Evolutionary conservation across 2,329 filamentous ascomycete species (phyloP).

Genomic region (Xylariomycetidae sp.): DNA sequence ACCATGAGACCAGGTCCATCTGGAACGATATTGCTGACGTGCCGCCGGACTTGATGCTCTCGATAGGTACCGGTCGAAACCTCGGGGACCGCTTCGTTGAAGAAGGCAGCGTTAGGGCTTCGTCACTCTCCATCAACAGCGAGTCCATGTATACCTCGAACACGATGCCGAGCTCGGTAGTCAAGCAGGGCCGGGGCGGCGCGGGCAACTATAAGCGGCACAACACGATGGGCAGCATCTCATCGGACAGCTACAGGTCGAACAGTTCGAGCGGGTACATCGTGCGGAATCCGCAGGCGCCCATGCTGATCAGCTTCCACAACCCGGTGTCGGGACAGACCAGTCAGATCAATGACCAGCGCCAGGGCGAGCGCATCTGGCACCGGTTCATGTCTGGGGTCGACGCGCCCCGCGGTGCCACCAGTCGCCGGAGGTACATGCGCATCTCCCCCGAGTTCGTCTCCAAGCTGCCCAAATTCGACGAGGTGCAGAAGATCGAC

Average conservation of each 20-base stretch:
- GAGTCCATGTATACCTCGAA: conserved; percentile 14
- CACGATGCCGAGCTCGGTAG: conserved; percentile 14
- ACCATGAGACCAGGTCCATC: conserved; percentile 23
- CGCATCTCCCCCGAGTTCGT: conserved; percentile 26
- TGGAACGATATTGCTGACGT: conserved; percentile 20
- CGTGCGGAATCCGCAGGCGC: conserved; percentile 24
- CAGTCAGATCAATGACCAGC: conserved; percentile 20
- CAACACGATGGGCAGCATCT: conserved; percentile 2
- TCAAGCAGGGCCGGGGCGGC: conserved; percentile 25
- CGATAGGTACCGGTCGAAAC: conserved; percentile 25
- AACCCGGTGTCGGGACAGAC: conserved; percentile 22
- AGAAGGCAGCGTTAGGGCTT: conserved; percentile 6
- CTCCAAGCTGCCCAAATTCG: conserved; percentile 23
- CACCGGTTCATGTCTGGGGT: conserved; percentile 18
- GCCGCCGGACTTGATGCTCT: conserved; percentile 24
- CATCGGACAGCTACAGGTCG: conserved; percentile 3
- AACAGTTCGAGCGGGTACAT: conserved; percentile 20
- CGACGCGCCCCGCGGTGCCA: conserved; percentile 11
- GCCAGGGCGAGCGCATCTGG: conserved; percentile 20
- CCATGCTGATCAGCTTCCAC: conserved; percentile 25
- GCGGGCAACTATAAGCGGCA: conserved; percentile 25
- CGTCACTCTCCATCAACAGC: conserved; percentile 16
- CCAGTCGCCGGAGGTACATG: conserved; percentile 17
- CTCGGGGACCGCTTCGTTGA: conserved; percentile 19
- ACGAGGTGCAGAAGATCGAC: conserved; percentile 23